Conservation (phyloP, 805 yeast genomes). For the Ogataea sp. region DNA sequence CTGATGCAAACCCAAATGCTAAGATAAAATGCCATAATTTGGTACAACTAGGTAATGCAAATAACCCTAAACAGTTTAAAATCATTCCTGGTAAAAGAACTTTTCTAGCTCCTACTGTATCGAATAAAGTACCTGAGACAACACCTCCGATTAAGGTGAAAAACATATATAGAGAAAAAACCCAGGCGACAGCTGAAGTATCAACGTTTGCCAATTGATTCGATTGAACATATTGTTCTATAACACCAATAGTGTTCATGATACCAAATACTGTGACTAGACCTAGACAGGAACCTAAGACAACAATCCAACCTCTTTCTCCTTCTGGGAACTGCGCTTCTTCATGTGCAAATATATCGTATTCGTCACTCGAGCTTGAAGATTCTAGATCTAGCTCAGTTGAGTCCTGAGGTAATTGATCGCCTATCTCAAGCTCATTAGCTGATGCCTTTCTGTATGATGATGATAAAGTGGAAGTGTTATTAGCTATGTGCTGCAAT, state of each 20-base stretch:
- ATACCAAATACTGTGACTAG: constrained; percentile 48
- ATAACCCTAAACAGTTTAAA: constrained; percentile 41
- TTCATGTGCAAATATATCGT: constrained; percentile 13
- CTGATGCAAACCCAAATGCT: constrained; percentile 48
- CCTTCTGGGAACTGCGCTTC: constrained; percentile 47
- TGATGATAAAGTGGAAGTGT: too few species aligned
- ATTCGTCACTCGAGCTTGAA: neutral
- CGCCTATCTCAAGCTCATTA: neutral
- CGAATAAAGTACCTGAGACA: constrained; percentile 45
- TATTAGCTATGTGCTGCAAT: too few species aligned
- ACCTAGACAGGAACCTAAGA: constrained; percentile 52
- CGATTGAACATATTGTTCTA: constrained; percentile 49
- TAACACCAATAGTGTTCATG: constrained; percentile 52
- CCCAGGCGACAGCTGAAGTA: constrained; percentile 54
- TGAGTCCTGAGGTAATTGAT: too few species aligned
- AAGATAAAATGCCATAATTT: constrained; percentile 53
- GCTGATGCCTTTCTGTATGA: neutral
- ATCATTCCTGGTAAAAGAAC: constrained; percentile 38
- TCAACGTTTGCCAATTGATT: constrained; percentile 41
- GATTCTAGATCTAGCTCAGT: too few species aligned
- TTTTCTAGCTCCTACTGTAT: constrained; percentile 44
- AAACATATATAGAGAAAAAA: constrained; percentile 51
- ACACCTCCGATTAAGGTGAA: constrained; percentile 35
- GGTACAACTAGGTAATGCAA: constrained; percentile 49
- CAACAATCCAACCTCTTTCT: constrained; percentile 43